Evolutionary conservation across 176 grass and related monocot species (phyloP), one percentile per base, ranked within the genome.

Genomic region (Cenchrus fungigraminus): DNA sequence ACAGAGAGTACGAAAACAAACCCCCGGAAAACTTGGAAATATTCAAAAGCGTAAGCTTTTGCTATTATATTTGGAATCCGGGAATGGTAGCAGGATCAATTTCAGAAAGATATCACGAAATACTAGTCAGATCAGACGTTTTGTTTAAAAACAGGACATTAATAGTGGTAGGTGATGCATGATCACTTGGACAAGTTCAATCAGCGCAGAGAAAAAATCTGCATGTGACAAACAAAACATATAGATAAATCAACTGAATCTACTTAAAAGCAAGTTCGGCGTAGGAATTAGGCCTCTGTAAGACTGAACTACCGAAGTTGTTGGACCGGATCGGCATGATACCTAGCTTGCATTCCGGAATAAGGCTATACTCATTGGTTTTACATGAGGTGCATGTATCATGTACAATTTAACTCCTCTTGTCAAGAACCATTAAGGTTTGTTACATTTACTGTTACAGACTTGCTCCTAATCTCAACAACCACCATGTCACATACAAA

Each of bases 401-500:
- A 58, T 60, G 46, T 81, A 76, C 31, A 63, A 70, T 55, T 89
- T 69, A 68, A 69, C 78, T 85, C 76, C 32, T 76, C 77, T 81
- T 81, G 19, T 40, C 79, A 83, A 82, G 66, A 90, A 86, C 73
- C 57, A 25, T 46, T 71, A 65, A 43, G 50, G 56, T 78, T 82
- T 60, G 7, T 78, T 57, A 78, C 73, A 78, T 73, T 25, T 56
- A 82, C 73, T 40, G 37, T 82, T 72, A 86, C 83, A 86, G 69
- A 82, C 40, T 90, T 86, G 65, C 79, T 90, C 57, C 65, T 73
- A 56, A 58, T 77, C 71, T 50, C 49, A 77, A 25, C 72, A 65
- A 19, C 45, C 56, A 81, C 59, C 65, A 50, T 43, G 50, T 82
- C 46, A 64, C 43, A 73, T 65, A 65, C 34, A 86, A 86, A 37